A percentile compares a stretch with the other conserved stretches of the same genome.
Conservation (phyloP, 495 filamentous ascomycete genomes). For the Penicillium diatomitis region DNA sequence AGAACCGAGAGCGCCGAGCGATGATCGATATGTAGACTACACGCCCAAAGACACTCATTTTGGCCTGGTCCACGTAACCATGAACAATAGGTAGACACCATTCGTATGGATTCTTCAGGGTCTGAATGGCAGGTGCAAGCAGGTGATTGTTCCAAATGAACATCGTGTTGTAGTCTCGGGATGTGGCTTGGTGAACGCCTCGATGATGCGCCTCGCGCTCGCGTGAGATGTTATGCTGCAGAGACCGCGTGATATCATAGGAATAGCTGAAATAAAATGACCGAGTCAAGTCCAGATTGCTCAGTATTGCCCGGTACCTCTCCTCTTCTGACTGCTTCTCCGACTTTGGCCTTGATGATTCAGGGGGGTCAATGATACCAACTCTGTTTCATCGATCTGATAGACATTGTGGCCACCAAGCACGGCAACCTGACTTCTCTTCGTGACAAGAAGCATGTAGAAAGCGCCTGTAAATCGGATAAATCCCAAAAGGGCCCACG, state of each 20-base stretch:
- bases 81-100: conserved; percentile 97
- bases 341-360: conserved; percentile 54
- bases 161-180: conserved; percentile 79
- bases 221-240: conserved; percentile 85
- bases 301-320: conserved; percentile 78
- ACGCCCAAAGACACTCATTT: conserved; percentile 74
- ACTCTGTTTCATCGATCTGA: conserved; percentile 89
- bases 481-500: conserved; percentile 91
- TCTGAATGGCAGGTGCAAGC: conserved; percentile 60
- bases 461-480: conserved; percentile 93
- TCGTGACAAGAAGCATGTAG: conserved; percentile 95
- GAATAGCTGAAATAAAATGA: conserved; percentile 99
- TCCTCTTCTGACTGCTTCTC: conserved; percentile 85
- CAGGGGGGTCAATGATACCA: conserved; percentile 71
- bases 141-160: conserved; percentile 97
- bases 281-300: conserved; percentile 78
- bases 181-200: conserved; percentile 47
- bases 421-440: conserved; percentile 90
- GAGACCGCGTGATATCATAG: conserved; percentile 86
- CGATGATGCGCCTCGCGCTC: conserved; percentile 61
- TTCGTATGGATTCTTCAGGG: conserved; percentile 73
- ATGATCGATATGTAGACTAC: conserved; percentile 87
- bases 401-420: conserved; percentile 94
- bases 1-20: conserved; percentile 83
- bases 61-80: conserved; percentile 88